Evolutionary conservation across 805 yeast genomes (phyloP).

Genomic region (Saturnispora besseyi): DNA sequence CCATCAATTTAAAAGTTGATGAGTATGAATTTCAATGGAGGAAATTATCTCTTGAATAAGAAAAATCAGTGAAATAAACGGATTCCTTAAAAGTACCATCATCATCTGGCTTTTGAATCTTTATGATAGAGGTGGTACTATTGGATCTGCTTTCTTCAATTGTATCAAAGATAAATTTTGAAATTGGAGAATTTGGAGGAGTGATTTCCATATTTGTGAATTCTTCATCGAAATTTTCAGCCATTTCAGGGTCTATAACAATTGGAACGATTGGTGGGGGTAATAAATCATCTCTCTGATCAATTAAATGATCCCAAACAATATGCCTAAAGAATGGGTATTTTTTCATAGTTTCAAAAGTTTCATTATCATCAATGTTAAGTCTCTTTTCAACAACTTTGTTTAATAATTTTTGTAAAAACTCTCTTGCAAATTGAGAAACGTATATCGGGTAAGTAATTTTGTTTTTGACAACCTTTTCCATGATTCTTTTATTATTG

Average conservation of each 20-base stretch:
- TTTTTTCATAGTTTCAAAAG: slow-evolving; percentile 42
- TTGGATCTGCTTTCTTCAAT: slow-evolving; percentile 26
- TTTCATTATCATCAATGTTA: slow-evolving; percentile 39
- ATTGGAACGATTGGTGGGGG: slow-evolving; percentile 88
- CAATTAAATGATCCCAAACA: slow-evolving; percentile 54
- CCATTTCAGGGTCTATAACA: slow-evolving; percentile 69
- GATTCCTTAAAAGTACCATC: slow-evolving; percentile 23
- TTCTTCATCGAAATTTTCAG: slow-evolving; percentile 76
- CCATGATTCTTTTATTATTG: slow-evolving; percentile 65
- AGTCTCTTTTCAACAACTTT: slow-evolving; percentile 63
- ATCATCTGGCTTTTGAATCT: slow-evolving; percentile 23
- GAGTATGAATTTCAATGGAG: background rate
- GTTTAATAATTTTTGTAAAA: slow-evolving; percentile 53
- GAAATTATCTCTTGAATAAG: slow-evolving; percentile 22
- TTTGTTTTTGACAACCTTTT: slow-evolving; percentile 62
- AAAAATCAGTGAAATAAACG: slow-evolving; percentile 27
- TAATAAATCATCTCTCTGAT: slow-evolving; percentile 36
- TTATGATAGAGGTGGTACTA: slow-evolving; percentile 26
- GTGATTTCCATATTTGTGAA: slow-evolving; percentile 62
- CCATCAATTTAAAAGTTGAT: background rate
- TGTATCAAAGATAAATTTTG: slow-evolving; percentile 20
- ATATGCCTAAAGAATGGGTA: slow-evolving; percentile 73
- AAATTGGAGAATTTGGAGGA: slow-evolving; percentile 29
- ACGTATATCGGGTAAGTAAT: slow-evolving; percentile 65
- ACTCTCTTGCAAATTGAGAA: slow-evolving; percentile 71